Evolutionary conservation across 805 yeast genomes (phyloP).

Genomic region (Nakazawaea ernobii): DNA sequence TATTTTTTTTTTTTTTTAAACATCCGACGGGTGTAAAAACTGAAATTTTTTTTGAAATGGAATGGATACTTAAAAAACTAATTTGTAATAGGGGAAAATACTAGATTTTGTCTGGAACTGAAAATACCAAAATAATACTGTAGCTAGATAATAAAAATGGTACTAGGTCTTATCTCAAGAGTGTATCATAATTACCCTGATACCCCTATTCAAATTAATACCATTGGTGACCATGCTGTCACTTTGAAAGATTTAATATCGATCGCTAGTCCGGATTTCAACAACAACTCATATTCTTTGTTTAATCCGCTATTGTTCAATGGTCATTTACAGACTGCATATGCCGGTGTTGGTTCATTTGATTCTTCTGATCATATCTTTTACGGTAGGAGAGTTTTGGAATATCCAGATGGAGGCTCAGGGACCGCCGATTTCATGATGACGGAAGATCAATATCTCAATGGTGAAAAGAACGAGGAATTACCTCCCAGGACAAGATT

Average conservation of each 20-base stretch:
- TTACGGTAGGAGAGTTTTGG: conserved; percentile 67
- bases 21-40: too few relatives aligned
- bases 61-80: too few relatives aligned
- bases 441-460: conserved; percentile 25
- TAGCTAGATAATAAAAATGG: not conserved
- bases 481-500: conserved; percentile 52
- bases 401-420: conserved; percentile 60
- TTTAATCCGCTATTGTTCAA: conserved; percentile 60
- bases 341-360: conserved; percentile 51
- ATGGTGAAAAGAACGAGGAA: conserved; percentile 24
- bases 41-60: too few relatives aligned
- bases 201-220: conserved; percentile 12
- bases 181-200: conserved; percentile 9
- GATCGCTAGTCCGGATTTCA: conserved; percentile 36
- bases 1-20: too few relatives aligned
- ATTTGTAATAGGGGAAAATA: too few relatives aligned
- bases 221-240: conserved; percentile 10
- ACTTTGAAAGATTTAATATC: conserved; percentile 16
- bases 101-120: too few relatives aligned
- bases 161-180: conserved; percentile 9
- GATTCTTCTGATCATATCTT: conserved; percentile 48
- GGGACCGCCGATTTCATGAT: conserved; percentile 73
- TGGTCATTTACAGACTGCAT: conserved; percentile 76
- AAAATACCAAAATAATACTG: too few relatives aligned
- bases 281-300: conserved; percentile 42